These are phyloP conservation scores for Chytriomyces sp. DNA, from an alignment of 192 early-diverging fungal genomes.

Conservation along the genomic window DNA sequence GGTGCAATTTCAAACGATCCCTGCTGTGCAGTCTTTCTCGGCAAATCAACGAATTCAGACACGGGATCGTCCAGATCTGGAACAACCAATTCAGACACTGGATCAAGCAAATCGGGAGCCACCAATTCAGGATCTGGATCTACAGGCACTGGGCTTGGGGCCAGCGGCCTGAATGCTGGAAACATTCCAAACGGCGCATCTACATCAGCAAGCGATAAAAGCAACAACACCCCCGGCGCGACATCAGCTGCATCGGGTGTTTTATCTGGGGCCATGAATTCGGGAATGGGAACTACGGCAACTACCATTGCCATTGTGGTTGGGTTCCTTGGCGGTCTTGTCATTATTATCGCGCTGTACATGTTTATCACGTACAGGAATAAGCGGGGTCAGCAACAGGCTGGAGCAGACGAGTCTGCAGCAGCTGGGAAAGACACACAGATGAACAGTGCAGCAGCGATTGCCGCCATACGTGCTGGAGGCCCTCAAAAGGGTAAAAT, in stretches of 20 bases:
- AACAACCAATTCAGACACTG: too few species aligned
- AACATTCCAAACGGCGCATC: too few species aligned
- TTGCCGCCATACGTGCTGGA: not conserved
- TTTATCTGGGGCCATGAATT: not conserved
- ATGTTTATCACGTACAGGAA: slow-evolving; percentile 16
- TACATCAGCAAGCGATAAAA: too few species aligned
- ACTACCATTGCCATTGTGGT: slow-evolving; percentile 17
- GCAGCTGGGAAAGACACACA: not conserved
- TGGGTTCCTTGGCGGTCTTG: slow-evolving; percentile 3
- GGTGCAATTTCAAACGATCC: slow-evolving; percentile 7
- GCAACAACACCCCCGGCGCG: too few species aligned
- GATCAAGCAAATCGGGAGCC: too few species aligned
- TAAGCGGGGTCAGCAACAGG: not conserved
- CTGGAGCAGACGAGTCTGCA: too few species aligned
- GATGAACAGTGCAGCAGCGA: not conserved
- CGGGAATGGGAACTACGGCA: not conserved
- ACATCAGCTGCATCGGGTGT: not conserved
- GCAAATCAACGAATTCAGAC: not conserved
- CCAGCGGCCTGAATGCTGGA: too few species aligned
- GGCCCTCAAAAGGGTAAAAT: not conserved
- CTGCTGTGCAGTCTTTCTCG: not conserved
- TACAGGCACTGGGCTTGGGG: too few species aligned
- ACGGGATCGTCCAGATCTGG: too few species aligned
- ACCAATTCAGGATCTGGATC: too few species aligned
- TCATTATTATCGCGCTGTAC: slow-evolving; percentile 4